A percentile compares a stretch with the other conserved stretches of the same genome.
phyloP scores from a whole-genome alignment of 345 rosid species.

The Firmiana major region DNA sequence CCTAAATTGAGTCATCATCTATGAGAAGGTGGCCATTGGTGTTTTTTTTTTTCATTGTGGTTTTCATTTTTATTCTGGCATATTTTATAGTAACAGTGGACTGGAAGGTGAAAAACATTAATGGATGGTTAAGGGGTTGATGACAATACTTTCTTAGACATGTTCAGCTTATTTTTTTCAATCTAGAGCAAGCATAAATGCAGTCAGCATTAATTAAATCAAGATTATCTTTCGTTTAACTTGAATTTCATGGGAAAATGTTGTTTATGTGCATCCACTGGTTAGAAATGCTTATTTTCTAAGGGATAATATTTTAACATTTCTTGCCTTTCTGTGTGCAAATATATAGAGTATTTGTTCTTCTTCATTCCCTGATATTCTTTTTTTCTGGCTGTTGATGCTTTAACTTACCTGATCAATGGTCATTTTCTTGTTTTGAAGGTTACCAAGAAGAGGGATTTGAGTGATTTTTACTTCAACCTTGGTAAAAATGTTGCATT shows the following conservation, averaged over 20 bases:
- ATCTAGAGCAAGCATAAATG: background rate
- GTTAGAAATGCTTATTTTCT: background rate
- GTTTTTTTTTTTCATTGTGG: background rate
- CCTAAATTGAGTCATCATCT: background rate
- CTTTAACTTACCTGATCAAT: background rate
- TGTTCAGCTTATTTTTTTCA: background rate
- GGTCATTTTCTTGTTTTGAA: slow-evolving; percentile 26
- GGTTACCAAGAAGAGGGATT: slow-evolving; percentile 88
- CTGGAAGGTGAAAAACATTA: background rate
- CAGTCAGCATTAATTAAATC: background rate
- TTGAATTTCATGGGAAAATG: background rate
- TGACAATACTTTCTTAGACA: background rate
- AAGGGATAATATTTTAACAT: background rate
- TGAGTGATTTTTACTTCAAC: slow-evolving; percentile 85
- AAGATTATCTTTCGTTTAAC: background rate
- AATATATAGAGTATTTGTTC: background rate
- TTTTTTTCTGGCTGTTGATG: background rate
- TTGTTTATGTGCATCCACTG: background rate
- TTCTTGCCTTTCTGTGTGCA: background rate
- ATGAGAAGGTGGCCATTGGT: background rate
- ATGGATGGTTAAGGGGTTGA: background rate
- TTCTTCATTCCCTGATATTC: background rate
- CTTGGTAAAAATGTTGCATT: slow-evolving; percentile 75
- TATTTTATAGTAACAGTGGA: background rate
- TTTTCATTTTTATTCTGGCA: background rate